Percentiles rank a stretch among this genome's conserved stretches.
Evolutionary conservation across 2,329 filamentous ascomycete genomes (phyloP).

Genomic region (Aspergillus pseudoviridinutans): DNA sequence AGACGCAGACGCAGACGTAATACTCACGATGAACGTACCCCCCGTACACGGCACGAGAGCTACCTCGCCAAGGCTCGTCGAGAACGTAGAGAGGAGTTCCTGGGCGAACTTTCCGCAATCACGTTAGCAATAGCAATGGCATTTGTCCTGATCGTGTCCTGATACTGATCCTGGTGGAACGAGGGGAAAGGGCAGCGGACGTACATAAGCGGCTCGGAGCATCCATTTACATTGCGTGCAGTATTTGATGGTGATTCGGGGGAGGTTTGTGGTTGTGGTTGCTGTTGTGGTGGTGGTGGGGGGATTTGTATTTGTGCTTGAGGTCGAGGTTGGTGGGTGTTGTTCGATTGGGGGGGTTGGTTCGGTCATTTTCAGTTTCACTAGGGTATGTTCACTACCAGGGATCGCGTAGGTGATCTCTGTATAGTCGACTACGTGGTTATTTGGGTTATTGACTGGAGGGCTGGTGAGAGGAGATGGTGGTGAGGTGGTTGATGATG

Average conservation of each 20-base stretch:
- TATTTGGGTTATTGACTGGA: not conserved
- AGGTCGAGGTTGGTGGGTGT: not conserved
- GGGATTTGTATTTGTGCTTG: not conserved
- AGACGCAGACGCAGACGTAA: conserved; percentile 32
- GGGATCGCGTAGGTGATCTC: too few species aligned
- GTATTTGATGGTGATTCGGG: conserved; percentile 81
- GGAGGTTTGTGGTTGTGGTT: conserved; percentile 44
- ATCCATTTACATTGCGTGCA: conserved; percentile 96
- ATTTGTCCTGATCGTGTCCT: not conserved
- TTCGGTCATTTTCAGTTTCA: conserved; percentile 9
- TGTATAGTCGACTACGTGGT: not conserved
- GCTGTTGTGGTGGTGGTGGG: conserved; percentile 1
- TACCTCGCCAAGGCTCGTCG: conserved; percentile 77
- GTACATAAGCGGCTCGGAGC: conserved; percentile 78
- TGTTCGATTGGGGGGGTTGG: conserved; percentile 13
- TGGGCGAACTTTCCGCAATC: conserved; percentile 68
- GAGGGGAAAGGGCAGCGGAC: conserved; percentile 20
- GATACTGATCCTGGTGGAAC: not conserved
- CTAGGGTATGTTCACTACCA: not conserved
- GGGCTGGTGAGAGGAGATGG: not conserved
- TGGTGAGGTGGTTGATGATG: conserved; percentile 26
- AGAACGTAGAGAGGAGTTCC: conserved; percentile 92
- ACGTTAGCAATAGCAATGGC: not conserved
- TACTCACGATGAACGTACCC: conserved; percentile 73
- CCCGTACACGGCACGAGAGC: conserved; percentile 81